Conservation (phyloP, 176 grass and related monocot species). For the Alopecurus myosuroides region DNA sequence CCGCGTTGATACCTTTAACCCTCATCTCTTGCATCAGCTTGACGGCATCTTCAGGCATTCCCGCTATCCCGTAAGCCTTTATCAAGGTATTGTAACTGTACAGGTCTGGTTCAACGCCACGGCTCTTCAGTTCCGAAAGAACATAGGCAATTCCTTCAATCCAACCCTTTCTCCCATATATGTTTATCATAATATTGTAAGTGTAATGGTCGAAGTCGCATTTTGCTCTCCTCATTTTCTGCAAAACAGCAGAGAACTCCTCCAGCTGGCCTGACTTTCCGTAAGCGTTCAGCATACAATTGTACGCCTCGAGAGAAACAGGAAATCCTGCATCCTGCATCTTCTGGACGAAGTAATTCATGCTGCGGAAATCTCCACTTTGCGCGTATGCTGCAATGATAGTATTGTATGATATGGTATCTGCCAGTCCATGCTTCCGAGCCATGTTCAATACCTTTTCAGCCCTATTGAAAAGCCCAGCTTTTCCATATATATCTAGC, state of each 20-base stretch:
- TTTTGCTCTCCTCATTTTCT: slow-evolving; percentile 76
- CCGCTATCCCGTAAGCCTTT: slow-evolving; percentile 75
- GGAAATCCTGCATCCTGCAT: slow-evolving; percentile 68
- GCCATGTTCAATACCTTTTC: slow-evolving; percentile 72
- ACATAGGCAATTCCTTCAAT: slow-evolving; percentile 68
- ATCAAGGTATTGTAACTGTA: slow-evolving; percentile 85
- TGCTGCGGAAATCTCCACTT: slow-evolving; percentile 54
- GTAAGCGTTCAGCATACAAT: slow-evolving; percentile 89
- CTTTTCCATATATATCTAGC: slow-evolving; percentile 85
- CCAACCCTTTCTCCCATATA: slow-evolving; percentile 84
- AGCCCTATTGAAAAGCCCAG: slow-evolving; percentile 66
- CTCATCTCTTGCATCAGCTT: slow-evolving; percentile 80
- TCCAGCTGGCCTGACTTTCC: slow-evolving; percentile 72
- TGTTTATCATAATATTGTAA: slow-evolving; percentile 96
- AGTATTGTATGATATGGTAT: slow-evolving; percentile 89
- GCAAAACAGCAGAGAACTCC: slow-evolving; percentile 63
- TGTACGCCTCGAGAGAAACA: slow-evolving; percentile 77
- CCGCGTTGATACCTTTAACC: slow-evolving; percentile 52
- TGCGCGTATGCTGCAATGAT: slow-evolving; percentile 76
- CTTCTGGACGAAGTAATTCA: slow-evolving; percentile 56
- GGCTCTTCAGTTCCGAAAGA: slow-evolving; percentile 60
- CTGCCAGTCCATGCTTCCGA: slow-evolving; percentile 55
- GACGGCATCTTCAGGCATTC: slow-evolving; percentile 79
- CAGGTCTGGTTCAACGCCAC: slow-evolving; percentile 65
- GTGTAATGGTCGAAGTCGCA: slow-evolving; percentile 83